Base-by-base conservation (phyloP, 352 stramenopile genomes). In the Thraustochytrium sp. region DNA sequence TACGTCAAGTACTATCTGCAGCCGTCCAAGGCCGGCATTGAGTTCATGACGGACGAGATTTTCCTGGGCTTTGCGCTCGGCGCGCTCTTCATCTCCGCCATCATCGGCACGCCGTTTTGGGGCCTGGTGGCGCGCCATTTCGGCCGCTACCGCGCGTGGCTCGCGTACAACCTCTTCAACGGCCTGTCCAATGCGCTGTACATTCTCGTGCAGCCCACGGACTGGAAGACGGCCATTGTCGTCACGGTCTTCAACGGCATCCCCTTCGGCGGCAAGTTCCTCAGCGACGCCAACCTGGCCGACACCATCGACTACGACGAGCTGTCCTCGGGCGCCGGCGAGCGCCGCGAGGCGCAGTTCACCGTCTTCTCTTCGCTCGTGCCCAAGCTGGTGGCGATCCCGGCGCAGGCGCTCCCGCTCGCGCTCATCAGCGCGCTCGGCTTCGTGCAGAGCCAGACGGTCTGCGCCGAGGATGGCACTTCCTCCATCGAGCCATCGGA, bases 251-350 rank as follows among this genome's bases (percentile, higher is more conserved):
- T 87, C 42, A 87, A 87, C 84, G 85, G 85, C 2, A 84, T 84
- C 26, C 85, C 85, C 26, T 53, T 87, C 36, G 85, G 82, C 0
- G 85, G 72, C 56, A 87, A 85, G 63, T 87, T 87, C 59, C 54
- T 87, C 21, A 85, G 61, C 62, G 85, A 87, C 68, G 53, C 85
- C 5, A 87, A 78, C 55, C 46, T 87, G 55, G 73, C 82, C 34
- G 82, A 87, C 63, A 78, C 55, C 29, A 87, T 87, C 36, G 85
- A 87, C 76, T 87, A 87, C 59, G 85, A 87, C 48, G 85, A 87
- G 72, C 82, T 87, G 31, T 44, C 59, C 13, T 72, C 59, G 9
- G 63, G 86, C 2, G 55, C 38, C 51, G 84, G 84, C 21, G 82
- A 87, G 72, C 53, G 85, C 37, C 53, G 72, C 42, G 85, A 87